Conservation (phyloP, 345 rosid genomes). For the Linum trigynum region DNA sequence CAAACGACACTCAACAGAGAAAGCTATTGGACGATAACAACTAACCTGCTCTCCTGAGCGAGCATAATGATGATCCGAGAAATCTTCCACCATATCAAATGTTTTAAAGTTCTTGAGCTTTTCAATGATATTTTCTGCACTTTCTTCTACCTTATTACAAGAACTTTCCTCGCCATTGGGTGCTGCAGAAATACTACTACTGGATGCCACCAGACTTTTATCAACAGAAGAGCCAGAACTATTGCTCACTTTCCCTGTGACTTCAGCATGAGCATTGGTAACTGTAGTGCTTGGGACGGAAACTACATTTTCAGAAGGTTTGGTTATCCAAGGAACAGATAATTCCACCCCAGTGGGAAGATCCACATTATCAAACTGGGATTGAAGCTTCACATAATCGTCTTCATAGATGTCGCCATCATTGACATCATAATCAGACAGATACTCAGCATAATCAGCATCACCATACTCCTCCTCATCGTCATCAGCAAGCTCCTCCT, state of each 20-base stretch:
- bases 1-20: too few species aligned
- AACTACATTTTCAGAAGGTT: constrained; percentile 17
- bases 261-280: constrained; percentile 13
- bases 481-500: constrained; percentile 8
- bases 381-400: constrained; percentile 31
- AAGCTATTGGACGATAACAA: background rate
- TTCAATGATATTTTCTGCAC: constrained; percentile 11
- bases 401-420: constrained; percentile 24
- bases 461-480: constrained; percentile 7
- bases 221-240: background rate
- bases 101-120: constrained; percentile 26
- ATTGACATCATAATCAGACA: constrained; percentile 23
- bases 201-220: constrained; percentile 13
- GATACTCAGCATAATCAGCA: background rate
- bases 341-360: constrained; percentile 51
- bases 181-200: constrained; percentile 16
- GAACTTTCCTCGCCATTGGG: constrained; percentile 19
- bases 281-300: constrained; percentile 11
- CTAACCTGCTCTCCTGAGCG: constrained; percentile 17
- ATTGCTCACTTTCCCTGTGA: too few species aligned
- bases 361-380: constrained; percentile 45
- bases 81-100: constrained; percentile 46
- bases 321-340: constrained; percentile 37
- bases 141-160: constrained; percentile 17
- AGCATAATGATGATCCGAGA: constrained; percentile 41